Evolutionary conservation across 768 basidiomycete species (phyloP).

Genomic region (Phaeotremella skinneri): DNA sequence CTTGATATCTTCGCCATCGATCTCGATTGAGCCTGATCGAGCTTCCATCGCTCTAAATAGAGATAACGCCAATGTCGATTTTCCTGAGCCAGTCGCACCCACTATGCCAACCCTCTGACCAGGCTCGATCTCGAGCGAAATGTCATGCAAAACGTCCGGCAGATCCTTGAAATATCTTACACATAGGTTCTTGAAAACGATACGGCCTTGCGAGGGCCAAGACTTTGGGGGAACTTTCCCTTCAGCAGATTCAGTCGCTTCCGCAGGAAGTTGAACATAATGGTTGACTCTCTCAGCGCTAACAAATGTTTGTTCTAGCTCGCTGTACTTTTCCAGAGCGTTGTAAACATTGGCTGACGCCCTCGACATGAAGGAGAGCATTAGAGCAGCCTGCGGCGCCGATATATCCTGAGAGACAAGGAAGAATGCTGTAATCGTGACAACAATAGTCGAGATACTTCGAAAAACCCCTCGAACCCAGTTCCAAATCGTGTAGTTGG

Average conservation of each 20-base stretch:
- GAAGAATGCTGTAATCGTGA: constrained; percentile 38
- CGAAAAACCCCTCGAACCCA: constrained; percentile 35
- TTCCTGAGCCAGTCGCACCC: constrained; percentile 46
- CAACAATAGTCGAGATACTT: constrained; percentile 30
- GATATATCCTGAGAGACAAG: constrained; percentile 32
- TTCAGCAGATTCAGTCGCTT: constrained; percentile 22
- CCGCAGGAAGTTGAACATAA: constrained; percentile 32
- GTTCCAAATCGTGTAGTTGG: constrained; percentile 36
- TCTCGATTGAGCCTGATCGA: constrained; percentile 32
- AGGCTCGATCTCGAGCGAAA: constrained; percentile 40
- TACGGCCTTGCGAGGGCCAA: constrained; percentile 43
- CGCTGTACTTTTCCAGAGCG: constrained; percentile 35
- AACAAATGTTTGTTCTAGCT: constrained; percentile 48
- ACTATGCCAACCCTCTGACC: constrained; percentile 47
- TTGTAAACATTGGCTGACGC: constrained; percentile 35
- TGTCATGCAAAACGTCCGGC: constrained; percentile 45
- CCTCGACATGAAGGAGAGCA: constrained; percentile 39
- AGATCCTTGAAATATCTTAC: constrained; percentile 44
- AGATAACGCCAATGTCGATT: constrained; percentile 45
- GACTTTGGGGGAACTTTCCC: constrained; percentile 22
- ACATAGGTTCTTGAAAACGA: constrained; percentile 34
- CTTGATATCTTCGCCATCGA: constrained; percentile 47
- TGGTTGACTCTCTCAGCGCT: constrained; percentile 48
- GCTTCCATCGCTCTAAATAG: constrained; percentile 45
- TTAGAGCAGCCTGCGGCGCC: constrained; percentile 44